phyloP scores from a whole-genome alignment of 306 rosid genomes.

The Ceratonia siliqua region DNA sequence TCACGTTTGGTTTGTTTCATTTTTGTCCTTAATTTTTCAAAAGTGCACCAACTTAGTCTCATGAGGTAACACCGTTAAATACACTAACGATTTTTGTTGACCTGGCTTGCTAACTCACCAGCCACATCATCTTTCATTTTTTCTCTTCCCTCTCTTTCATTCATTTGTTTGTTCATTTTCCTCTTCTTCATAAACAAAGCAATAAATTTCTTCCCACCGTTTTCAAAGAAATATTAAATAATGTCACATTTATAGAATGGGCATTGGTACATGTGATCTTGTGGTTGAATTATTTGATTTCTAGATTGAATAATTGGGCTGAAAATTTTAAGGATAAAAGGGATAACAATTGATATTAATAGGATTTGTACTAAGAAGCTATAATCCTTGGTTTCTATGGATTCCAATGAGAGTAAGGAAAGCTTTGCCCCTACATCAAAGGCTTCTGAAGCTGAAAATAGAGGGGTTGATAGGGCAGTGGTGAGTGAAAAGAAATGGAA shows the following conservation, averaged over 20 bases:
- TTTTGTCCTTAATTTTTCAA: too few relatives aligned
- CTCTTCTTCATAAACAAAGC: too few relatives aligned
- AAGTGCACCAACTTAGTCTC: too few relatives aligned
- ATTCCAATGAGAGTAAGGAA: slow-evolving; percentile 17
- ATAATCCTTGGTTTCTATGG: not conserved
- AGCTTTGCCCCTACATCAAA: slow-evolving; percentile 38
- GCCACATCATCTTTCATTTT: too few relatives aligned
- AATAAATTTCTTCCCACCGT: too few relatives aligned
- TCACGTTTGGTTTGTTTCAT: too few relatives aligned
- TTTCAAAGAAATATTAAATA: too few relatives aligned
- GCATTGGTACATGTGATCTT: slow-evolving; percentile 39
- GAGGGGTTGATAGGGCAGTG: not conserved
- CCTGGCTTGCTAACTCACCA: too few relatives aligned
- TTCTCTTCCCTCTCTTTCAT: too few relatives aligned
- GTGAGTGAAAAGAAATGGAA: not conserved
- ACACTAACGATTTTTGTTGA: too few relatives aligned
- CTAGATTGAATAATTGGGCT: slow-evolving; percentile 39
- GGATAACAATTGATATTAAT: slow-evolving; percentile 51
- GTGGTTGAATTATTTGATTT: slow-evolving; percentile 47
- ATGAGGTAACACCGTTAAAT: too few relatives aligned
- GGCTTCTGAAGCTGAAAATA: slow-evolving; percentile 25
- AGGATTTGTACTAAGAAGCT: slow-evolving; percentile 18
- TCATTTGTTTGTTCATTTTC: too few relatives aligned
- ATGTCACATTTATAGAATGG: slow-evolving; percentile 46
- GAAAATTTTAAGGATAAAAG: slow-evolving; percentile 44